Conservation (phyloP, 768 basidiomycete genomes). For the Suillus placidus region DNA sequence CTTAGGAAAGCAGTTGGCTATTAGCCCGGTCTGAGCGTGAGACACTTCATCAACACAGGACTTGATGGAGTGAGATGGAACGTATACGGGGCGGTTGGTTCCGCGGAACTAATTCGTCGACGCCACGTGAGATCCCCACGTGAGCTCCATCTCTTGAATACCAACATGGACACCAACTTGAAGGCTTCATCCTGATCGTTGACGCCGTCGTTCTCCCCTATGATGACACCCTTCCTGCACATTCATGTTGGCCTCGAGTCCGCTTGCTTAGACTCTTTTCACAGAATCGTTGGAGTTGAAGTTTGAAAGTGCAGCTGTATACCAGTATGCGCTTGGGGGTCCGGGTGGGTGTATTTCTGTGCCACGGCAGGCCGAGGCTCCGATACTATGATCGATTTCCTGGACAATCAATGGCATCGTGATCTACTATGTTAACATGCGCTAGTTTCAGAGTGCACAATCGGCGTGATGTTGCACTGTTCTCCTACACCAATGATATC, state of each 20-base stretch:
- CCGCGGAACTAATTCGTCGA: neutral
- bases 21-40: no score
- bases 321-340: neutral
- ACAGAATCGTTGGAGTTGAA: neutral
- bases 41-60: no score
- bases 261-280: neutral
- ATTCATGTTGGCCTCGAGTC: neutral
- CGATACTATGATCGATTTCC: neutral
- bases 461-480: neutral
- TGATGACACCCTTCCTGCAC: neutral
- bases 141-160: neutral
- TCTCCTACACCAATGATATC: neutral
- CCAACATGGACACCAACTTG: neutral
- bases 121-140: neutral
- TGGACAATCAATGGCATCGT: neutral
- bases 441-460: neutral
- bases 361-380: neutral
- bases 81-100: neutral
- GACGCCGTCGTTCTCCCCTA: neutral
- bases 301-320: neutral
- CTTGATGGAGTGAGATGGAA: no score
- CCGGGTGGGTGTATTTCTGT: neutral
- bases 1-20: no score
- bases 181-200: neutral
- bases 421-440: neutral